Evolutionary conservation across 2,329 filamentous ascomycete genomes (phyloP).

Genomic region (Apiospora koreana): DNA sequence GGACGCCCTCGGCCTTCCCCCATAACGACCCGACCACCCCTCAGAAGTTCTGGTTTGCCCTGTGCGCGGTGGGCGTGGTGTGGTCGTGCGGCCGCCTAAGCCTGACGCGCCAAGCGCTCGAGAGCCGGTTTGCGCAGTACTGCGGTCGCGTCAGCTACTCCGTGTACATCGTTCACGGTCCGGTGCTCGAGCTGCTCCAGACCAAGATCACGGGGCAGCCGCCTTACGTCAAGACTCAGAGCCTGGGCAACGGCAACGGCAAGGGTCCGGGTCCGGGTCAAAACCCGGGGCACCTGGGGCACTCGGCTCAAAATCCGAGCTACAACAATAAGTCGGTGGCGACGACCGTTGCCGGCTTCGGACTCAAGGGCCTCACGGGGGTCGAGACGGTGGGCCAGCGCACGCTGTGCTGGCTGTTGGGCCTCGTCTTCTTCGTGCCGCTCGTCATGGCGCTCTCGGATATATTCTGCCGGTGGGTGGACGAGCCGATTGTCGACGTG

Average conservation of each 20-base stretch:
- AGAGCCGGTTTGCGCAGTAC: constrained; percentile 51
- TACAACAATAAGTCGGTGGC: not conserved
- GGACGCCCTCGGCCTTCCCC: constrained; percentile 36
- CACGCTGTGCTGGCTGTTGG: constrained; percentile 37
- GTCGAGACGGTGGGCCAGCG: constrained; percentile 30
- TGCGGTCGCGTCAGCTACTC: constrained; percentile 55
- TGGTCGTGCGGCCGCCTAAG: constrained; percentile 40
- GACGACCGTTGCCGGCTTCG: constrained; percentile 10
- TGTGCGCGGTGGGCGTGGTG: constrained; percentile 36
- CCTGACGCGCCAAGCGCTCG: constrained; percentile 41
- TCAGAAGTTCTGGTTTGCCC: constrained; percentile 40
- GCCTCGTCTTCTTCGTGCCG: constrained; percentile 49
- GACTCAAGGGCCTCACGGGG: constrained; percentile 35
- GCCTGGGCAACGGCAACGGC: constrained; percentile 16
- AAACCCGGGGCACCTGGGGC: too few species aligned
- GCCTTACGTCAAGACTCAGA: constrained; percentile 17
- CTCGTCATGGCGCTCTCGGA: constrained; percentile 57
- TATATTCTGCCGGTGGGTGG: constrained; percentile 56
- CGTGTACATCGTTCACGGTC: constrained; percentile 57
- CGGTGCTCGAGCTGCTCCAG: constrained; percentile 41
- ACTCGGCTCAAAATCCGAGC: not conserved
- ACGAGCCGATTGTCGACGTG: constrained; percentile 56
- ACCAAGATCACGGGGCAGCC: constrained; percentile 31
- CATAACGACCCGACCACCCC: constrained; percentile 29
- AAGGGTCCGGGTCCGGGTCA: too few species aligned